Evolutionary conservation across 1,284 basidiomycete species (phyloP), one percentile per base, ranked within the genome.

Genomic region (Uromyces viciae-fabae): DNA sequence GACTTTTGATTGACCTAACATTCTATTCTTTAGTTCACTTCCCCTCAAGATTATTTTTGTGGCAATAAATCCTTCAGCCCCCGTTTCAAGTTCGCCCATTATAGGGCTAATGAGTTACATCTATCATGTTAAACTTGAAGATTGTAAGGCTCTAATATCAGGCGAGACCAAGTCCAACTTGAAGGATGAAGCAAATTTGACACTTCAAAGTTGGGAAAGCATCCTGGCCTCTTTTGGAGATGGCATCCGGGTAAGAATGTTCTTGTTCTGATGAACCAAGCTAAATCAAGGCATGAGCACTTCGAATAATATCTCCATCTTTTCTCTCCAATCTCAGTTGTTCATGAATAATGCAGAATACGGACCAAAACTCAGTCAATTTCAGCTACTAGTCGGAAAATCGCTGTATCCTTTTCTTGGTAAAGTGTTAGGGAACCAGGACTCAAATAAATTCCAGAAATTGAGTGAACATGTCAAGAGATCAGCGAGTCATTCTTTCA

Each of bases 171-270:
- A 42, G 49, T n/a, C 40, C 15, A n/a, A 28, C 4, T 40, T 62
- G 15, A 60, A 46, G 56, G 40, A 49, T 33, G 31, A 75, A 15
- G 9, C 28, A 22, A 42, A 15, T 40, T 11, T 52, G 31, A 58
- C 52, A 19, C 49, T 43, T 17, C 71, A 73, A 73, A 52, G 22
- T 36, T 80, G 77, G 77, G 77, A 80, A 56, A 46, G 31, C n/a
- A 38, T 80, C 22, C 49, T 80, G 69, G 68, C 43, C 68, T 66
- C 77, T 46, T 80, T 80, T 73, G 69, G 77, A 46, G 77, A 80
- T 14, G 77, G 77, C 2, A 72, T 80, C 33, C 58, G 43, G 58
- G 77, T 80, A 28, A 72, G 69, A 33, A 56, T 9, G 22, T 54
- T 43, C 54, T 56, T 56, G 54, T 25, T 56, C 54, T 56, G 5